phyloP scores from a whole-genome alignment of 345 rosid species.

The Aurinia saxatilis region DNA sequence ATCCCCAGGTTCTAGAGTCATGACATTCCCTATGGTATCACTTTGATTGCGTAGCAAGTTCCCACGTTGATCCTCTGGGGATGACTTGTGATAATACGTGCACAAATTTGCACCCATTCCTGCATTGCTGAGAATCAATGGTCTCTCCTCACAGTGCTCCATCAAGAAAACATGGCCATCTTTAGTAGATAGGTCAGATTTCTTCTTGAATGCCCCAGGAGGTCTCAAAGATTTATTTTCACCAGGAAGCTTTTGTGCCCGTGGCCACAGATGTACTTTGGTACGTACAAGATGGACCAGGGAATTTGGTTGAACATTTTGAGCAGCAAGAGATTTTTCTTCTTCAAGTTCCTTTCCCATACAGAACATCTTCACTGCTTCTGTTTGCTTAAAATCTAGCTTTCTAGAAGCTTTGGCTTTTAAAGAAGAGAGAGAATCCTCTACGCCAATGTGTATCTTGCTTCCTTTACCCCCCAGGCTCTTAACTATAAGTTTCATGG shows the following conservation, averaged over 20 bases:
- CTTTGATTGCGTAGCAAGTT: slow-evolving; percentile 45
- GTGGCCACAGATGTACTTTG: no score
- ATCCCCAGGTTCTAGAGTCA: slow-evolving; percentile 72
- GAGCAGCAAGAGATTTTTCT: slow-evolving; percentile 59
- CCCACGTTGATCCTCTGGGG: slow-evolving; percentile 67
- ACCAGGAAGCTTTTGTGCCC: no score
- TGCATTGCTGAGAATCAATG: slow-evolving; percentile 69
- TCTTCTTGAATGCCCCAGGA: no score
- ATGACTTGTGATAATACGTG: slow-evolving; percentile 85
- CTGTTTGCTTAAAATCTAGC: slow-evolving; percentile 93
- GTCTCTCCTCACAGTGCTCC: slow-evolving; percentile 99
- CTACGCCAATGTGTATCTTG: slow-evolving; percentile 77
- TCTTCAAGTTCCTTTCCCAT: slow-evolving; percentile 91
- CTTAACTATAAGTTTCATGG: slow-evolving; percentile 83
- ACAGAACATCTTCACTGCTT: slow-evolving; percentile 69
- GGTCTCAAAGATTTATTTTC: no score
- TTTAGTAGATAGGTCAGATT: slow-evolving; percentile 83
- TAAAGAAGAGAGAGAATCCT: slow-evolving; percentile 72
- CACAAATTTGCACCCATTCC: slow-evolving; percentile 98
- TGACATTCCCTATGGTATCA: slow-evolving; percentile 59
- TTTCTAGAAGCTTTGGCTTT: slow-evolving; percentile 87
- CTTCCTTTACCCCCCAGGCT: slow-evolving; percentile 98
- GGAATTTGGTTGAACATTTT: slow-evolving; percentile 86
- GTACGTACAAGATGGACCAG: slow-evolving; percentile 91
- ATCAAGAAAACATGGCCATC: slow-evolving; percentile 91